Conservation (phyloP, 495 filamentous ascomycete genomes). For the Xanthoparmelia taractica region DNA sequence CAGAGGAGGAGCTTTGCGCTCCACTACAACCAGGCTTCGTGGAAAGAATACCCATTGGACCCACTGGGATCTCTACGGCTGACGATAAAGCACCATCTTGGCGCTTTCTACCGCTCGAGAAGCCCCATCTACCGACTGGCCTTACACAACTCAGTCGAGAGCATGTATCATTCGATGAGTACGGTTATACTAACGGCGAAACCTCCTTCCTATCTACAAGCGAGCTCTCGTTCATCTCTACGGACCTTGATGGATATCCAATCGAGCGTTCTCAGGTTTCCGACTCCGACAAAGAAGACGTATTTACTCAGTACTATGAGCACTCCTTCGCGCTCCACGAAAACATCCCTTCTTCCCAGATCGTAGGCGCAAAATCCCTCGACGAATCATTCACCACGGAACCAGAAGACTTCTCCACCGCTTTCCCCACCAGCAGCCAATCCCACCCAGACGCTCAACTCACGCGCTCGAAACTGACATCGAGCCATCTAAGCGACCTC, state of each 20-base stretch:
- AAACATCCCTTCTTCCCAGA: constrained; percentile 44
- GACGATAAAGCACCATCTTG: constrained; percentile 41
- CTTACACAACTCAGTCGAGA: constrained; percentile 17
- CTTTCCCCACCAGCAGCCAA: constrained; percentile 20
- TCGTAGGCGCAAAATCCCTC: constrained; percentile 25
- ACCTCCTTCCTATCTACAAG: constrained; percentile 18
- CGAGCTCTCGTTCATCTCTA: constrained; percentile 14
- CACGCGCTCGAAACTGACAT: constrained; percentile 22
- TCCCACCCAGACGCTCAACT: constrained; percentile 18
- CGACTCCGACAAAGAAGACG: constrained; percentile 30
- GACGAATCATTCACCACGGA: constrained; percentile 17
- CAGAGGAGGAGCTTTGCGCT: constrained; percentile 16
- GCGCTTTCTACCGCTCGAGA: constrained; percentile 21
- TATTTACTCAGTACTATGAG: constrained; percentile 59
- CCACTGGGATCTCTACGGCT: constrained; percentile 45
- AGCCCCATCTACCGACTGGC: constrained; percentile 23
- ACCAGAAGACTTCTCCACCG: constrained; percentile 29
- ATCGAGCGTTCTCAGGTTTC: neutral
- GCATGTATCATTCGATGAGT: neutral
- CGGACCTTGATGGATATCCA: neutral
- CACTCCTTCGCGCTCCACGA: constrained; percentile 63
- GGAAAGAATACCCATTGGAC: neutral
- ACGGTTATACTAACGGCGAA: neutral
- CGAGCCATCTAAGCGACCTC: constrained; percentile 51
- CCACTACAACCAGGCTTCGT: constrained; percentile 11